phyloP scores from a whole-genome alignment of 306 rosid species.

The Hippophae tibetana region DNA sequence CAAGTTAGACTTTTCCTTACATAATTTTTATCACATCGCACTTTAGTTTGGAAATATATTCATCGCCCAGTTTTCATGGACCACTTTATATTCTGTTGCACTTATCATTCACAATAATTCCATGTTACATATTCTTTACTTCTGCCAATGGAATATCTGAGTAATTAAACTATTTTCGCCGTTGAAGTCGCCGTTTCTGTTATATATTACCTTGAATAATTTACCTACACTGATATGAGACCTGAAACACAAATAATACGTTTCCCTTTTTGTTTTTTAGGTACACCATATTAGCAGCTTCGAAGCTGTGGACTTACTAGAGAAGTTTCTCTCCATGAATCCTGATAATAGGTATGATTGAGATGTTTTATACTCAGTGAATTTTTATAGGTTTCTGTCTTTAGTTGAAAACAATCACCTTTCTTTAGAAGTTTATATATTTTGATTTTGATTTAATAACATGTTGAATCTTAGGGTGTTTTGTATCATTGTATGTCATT shows the following conservation, averaged over 20 bases:
- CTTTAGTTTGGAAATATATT: no score
- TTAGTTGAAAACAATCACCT: no score
- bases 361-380: conserved; percentile 12
- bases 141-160: neutral
- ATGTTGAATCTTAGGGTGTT: no score
- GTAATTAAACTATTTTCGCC: neutral
- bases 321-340: conserved; percentile 68
- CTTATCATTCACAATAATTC: neutral
- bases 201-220: neutral
- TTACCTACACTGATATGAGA: neutral
- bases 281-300: conserved; percentile 52
- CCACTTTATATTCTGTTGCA: no score
- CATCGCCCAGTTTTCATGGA: no score
- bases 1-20: no score
- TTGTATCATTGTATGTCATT: no score
- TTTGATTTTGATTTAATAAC: no score
- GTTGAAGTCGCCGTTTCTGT: neutral
- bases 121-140: neutral
- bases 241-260: conserved; percentile 18
- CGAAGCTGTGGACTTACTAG: conserved; percentile 77
- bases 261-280: conserved; percentile 29
- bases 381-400: no score
- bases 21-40: no score
- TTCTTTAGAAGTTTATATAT: no score
- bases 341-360: conserved; percentile 60